These are phyloP conservation scores for Phlyctochytrium planicorne DNA, from an alignment of 192 early-diverging fungal species.

Conservation along the genomic window DNA sequence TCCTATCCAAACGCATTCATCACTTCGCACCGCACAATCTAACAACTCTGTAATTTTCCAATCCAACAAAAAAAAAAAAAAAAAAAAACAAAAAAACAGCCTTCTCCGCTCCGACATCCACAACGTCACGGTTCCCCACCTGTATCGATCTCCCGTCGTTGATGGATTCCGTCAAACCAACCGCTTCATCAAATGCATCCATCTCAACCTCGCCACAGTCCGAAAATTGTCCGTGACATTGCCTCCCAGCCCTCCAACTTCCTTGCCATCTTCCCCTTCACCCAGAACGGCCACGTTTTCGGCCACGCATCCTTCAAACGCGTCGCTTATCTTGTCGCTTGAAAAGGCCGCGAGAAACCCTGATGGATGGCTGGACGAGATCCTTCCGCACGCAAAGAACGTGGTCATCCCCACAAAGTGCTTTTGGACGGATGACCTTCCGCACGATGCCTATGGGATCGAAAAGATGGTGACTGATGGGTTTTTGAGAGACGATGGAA, in stretches of 20 bases:
- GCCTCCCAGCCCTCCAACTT: neutral
- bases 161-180: constrained; percentile 1
- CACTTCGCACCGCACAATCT: no score
- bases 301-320: neutral
- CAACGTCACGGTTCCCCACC: neutral
- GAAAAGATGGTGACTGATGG: neutral
- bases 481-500: neutral
- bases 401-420: neutral
- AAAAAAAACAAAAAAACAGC: neutral
- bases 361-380: neutral
- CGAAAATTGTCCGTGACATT: neutral
- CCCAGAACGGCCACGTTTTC: neutral
- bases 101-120: neutral
- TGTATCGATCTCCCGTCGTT: neutral
- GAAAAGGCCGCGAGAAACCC: neutral
- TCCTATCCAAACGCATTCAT: no score
- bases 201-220: neutral
- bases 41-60: no score
- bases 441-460: neutral
- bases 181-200: neutral
- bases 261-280: neutral
- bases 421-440: neutral
- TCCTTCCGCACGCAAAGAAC: neutral
- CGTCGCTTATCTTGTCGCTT: neutral
- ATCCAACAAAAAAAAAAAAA: no score